Evolutionary conservation across 192 early-diverging fungal species (phyloP).

Genomic region (Entomortierella parvispora): DNA sequence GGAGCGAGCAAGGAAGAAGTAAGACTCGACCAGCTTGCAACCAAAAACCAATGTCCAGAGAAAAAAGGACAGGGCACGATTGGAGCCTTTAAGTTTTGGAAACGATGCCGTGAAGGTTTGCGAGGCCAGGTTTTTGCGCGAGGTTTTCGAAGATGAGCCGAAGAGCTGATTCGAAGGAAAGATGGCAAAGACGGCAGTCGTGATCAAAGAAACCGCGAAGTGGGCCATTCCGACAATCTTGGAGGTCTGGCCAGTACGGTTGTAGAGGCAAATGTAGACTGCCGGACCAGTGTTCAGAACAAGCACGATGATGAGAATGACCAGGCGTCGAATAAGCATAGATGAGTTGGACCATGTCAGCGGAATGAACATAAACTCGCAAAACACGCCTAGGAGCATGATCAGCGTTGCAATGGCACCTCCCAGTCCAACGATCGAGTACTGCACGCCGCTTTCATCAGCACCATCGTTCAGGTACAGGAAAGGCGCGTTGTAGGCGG

Average conservation of each 20-base stretch:
- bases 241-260: conserved; percentile 56
- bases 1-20: conserved; percentile 84
- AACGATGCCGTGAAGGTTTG: conserved; percentile 81
- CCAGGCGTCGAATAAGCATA: conserved; percentile 59
- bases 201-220: conserved; percentile 72
- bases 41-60: conserved; percentile 78
- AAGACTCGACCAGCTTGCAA: conserved; percentile 84
- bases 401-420: conserved; percentile 75
- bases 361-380: conserved; percentile 79
- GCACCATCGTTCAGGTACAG: conserved; percentile 64
- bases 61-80: conserved; percentile 74
- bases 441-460: conserved; percentile 58
- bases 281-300: conserved; percentile 73
- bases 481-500: conserved; percentile 74
- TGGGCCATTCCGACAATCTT: conserved; percentile 73
- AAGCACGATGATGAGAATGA: conserved; percentile 68
- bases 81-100: conserved; percentile 71
- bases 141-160: conserved; percentile 31
- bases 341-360: conserved; percentile 65
- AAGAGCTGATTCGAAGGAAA: conserved; percentile 73
- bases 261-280: conserved; percentile 63
- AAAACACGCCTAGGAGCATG: conserved; percentile 70
- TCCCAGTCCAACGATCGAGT: conserved; percentile 75
- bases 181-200: conserved; percentile 72
- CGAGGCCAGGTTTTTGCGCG: conserved; percentile 54